Conservation (phyloP, 2,329 filamentous ascomycete species). For the Aspergillus alliaceus region DNA sequence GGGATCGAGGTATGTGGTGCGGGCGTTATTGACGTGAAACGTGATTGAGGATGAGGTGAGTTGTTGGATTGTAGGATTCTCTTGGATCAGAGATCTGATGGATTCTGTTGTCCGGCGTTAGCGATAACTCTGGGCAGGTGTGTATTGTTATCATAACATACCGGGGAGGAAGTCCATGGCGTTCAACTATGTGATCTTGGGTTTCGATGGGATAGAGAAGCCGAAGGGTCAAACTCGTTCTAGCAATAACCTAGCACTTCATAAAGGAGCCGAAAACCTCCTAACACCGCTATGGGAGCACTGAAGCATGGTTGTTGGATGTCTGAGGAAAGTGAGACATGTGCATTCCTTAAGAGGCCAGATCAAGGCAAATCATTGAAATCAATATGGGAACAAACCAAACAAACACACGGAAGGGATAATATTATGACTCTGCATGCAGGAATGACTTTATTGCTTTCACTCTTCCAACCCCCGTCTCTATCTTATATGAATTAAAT, state of each 20-base stretch:
- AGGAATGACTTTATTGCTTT: background rate
- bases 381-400: background rate
- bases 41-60: constrained; percentile 14
- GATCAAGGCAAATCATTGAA: background rate
- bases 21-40: constrained; percentile 12
- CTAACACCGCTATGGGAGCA: background rate
- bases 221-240: background rate
- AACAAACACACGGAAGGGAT: background rate
- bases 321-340: background rate
- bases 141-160: background rate
- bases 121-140: background rate
- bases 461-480: background rate
- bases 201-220: background rate
- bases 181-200: background rate
- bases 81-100: constrained; percentile 13
- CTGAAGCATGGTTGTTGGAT: background rate
- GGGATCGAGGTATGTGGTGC: constrained; percentile 15
- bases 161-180: constrained; percentile 19
- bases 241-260: background rate
- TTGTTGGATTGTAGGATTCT: constrained; percentile 17
- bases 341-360: background rate
- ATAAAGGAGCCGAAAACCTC: background rate
- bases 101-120: constrained; percentile 8
- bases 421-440: background rate
- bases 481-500: background rate